A percentile compares a stretch with the other conserved stretches of the same genome.
These are phyloP conservation scores for Glycine soja DNA, from an alignment of 306 rosid genomes.

Conservation along the genomic window DNA sequence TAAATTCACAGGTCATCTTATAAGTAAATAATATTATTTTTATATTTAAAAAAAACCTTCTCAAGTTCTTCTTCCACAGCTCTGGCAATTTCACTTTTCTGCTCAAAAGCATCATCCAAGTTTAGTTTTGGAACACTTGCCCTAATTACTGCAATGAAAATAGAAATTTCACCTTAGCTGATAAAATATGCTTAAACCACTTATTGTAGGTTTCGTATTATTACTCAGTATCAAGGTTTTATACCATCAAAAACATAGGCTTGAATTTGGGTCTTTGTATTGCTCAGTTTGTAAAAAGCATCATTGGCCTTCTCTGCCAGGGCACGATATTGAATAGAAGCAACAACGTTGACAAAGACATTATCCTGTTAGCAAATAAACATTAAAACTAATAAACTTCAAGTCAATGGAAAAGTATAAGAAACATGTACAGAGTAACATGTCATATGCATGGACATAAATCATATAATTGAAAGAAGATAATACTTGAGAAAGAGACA, in stretches of 20 bases:
- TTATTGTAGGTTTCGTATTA: background rate
- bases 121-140: conserved; percentile 91
- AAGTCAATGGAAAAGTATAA: background rate
- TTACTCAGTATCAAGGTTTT: conserved; percentile 36
- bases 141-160: conserved; percentile 72
- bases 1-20: conserved; percentile 22
- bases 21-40: conserved; percentile 10
- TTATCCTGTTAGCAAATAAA: conserved; percentile 71
- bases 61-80: conserved; percentile 94
- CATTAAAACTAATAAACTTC: conserved; percentile 39
- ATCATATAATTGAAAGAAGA: background rate
- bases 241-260: conserved; percentile 96
- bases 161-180: conserved; percentile 30
- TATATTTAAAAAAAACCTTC: conserved; percentile 58
- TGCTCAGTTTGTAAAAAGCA: conserved; percentile 95
- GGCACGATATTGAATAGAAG: conserved; percentile 91
- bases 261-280: conserved; percentile 88
- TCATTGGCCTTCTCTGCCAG: conserved; percentile 81
- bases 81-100: conserved; percentile 90
- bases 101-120: conserved; percentile 93
- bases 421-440: conserved; percentile 16
- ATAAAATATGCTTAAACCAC: conserved; percentile 24
- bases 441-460: background rate
- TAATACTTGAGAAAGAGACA: background rate
- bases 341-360: conserved; percentile 93